phyloP scores from a whole-genome alignment of 1,139 yeast genomes.

The Suhomyces wounanorum region DNA sequence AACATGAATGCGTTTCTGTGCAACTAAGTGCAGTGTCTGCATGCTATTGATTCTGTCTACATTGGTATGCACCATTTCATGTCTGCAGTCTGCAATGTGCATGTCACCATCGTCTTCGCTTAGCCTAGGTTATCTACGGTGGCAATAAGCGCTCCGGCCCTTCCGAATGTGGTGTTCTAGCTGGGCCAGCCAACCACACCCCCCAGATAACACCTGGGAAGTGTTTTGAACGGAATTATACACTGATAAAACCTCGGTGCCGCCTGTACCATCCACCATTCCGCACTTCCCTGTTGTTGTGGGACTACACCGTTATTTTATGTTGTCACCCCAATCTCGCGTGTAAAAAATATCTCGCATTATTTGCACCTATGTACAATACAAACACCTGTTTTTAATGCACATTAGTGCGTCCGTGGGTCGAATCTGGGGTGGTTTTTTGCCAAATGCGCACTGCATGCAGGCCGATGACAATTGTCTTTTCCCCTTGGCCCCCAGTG shows the following conservation, averaged over 20 bases:
- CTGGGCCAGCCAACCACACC: too few species aligned
- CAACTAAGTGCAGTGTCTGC: neutral
- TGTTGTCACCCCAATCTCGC: constrained; percentile 1
- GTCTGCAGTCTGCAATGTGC: neutral
- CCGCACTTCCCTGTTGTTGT: neutral
- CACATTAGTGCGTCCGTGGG: neutral
- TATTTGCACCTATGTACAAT: neutral
- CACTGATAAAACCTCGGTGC: neutral
- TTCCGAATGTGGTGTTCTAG: neutral
- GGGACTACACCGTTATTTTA: neutral
- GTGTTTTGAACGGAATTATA: neutral
- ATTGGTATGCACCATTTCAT: neutral
- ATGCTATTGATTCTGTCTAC: neutral
- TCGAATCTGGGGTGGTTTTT: neutral
- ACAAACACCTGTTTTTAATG: neutral
- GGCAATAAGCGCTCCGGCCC: neutral
- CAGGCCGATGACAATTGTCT: neutral
- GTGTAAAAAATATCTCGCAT: neutral
- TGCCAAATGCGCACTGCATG: neutral
- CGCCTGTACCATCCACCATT: neutral
- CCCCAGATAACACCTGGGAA: too few species aligned
- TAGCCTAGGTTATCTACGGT: neutral
- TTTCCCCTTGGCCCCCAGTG: neutral
- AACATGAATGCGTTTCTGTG: neutral
- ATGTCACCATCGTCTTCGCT: neutral